Evolutionary conservation across 148 eudicot species (phyloP).

Genomic region (Rhododendron ferrugineum): DNA sequence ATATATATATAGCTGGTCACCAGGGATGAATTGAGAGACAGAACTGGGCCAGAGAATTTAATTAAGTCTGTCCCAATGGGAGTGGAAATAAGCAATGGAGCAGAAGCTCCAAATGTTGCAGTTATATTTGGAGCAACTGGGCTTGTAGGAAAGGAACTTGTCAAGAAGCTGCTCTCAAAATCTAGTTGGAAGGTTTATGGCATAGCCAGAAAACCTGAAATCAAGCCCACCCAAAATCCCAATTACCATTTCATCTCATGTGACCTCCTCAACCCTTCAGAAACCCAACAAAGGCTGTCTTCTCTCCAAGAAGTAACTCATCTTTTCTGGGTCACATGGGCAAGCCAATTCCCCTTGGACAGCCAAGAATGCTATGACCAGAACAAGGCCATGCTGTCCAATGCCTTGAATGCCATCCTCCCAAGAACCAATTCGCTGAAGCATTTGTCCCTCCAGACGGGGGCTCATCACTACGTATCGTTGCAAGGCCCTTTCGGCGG

Average conservation of each 20-base stretch:
- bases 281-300: constrained; percentile 48
- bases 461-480: constrained; percentile 73
- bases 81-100: constrained; percentile 11
- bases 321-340: constrained; percentile 91
- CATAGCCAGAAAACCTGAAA: constrained; percentile 49
- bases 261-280: constrained; percentile 51
- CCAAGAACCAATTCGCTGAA: constrained; percentile 34
- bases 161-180: constrained; percentile 41
- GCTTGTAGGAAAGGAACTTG: constrained; percentile 77
- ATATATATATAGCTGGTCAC: neutral
- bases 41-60: constrained; percentile 12
- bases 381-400: constrained; percentile 68
- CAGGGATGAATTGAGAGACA: neutral
- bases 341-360: constrained; percentile 56
- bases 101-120: constrained; percentile 42
- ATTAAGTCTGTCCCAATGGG: constrained; percentile 19
- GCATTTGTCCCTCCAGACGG: constrained; percentile 83
- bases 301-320: constrained; percentile 61
- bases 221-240: constrained; percentile 12
- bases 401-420: constrained; percentile 59
- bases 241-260: constrained; percentile 65
- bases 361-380: constrained; percentile 66
- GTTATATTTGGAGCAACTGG: constrained; percentile 80
- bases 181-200: constrained; percentile 78
- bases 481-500: constrained; percentile 11